phyloP scores from a whole-genome alignment of 306 rosid species.

The Castanea mollissima region DNA sequence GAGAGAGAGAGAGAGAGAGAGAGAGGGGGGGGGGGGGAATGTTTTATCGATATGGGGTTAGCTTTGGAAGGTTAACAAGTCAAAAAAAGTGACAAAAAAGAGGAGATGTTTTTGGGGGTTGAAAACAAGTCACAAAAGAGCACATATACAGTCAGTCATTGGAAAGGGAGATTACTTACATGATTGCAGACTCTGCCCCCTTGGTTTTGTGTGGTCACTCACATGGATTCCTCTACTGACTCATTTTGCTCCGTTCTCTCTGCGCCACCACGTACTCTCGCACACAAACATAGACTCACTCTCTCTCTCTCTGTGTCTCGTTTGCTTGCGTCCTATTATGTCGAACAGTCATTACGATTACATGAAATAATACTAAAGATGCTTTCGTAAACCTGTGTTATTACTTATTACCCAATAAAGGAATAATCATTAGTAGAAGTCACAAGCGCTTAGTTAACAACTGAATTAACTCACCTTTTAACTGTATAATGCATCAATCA shows the following conservation, averaged over 20 bases:
- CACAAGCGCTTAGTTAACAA: too few species aligned
- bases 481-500: neutral
- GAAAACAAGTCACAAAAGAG: neutral
- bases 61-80: neutral
- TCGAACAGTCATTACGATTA: neutral
- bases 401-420: too few species aligned
- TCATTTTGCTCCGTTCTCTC: neutral
- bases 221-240: constrained; percentile 4
- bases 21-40: neutral
- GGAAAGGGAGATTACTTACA: constrained; percentile 2
- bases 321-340: neutral
- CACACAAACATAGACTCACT: too few species aligned
- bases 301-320: neutral
- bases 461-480: neutral
- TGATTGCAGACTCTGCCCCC: constrained; percentile 8
- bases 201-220: constrained; percentile 16
- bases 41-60: neutral
- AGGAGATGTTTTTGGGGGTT: neutral
- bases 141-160: neutral
- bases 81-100: neutral
- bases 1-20: neutral
- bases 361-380: neutral
- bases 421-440: neutral
- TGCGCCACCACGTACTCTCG: too few species aligned
- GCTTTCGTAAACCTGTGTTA: neutral